phyloP scores from a whole-genome alignment of 345 rosid species.

The Rubroshorea leprosula region DNA sequence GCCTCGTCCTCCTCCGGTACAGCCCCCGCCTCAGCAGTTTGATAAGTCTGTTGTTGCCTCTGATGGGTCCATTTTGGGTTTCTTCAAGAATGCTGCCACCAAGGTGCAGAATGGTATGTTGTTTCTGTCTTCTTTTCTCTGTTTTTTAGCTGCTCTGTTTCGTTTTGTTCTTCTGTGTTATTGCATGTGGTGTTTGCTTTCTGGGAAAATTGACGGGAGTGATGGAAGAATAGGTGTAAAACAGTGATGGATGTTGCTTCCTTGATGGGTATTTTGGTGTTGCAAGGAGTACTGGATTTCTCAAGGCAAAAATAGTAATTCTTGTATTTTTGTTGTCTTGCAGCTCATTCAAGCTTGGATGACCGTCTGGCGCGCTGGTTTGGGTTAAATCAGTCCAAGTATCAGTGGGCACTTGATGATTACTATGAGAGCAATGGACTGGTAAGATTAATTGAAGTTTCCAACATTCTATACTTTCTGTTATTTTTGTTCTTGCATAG shows the following conservation, averaged over 20 bases:
- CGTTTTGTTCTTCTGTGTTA: not conserved
- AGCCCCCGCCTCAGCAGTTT: constrained; percentile 58
- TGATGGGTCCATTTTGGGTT: constrained; percentile 48
- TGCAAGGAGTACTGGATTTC: not conserved
- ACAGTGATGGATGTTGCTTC: not conserved
- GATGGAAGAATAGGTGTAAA: too few relatives aligned
- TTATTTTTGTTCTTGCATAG: not conserved
- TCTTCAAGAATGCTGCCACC: constrained; percentile 63
- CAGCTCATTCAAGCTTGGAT: constrained; percentile 96
- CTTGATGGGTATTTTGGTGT: not conserved
- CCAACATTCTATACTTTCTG: not conserved
- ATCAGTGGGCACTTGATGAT: constrained; percentile 97
- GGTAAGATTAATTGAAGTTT: constrained; percentile 35
- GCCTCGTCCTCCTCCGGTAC: constrained; percentile 43
- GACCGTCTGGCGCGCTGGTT: constrained; percentile 98
- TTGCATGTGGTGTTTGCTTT: not conserved
- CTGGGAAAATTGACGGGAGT: not conserved
- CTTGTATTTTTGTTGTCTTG: constrained; percentile 9
- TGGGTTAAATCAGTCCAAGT: constrained; percentile 96
- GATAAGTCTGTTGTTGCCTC: constrained; percentile 36
- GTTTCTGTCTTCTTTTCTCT: not conserved
- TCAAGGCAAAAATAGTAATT: not conserved
- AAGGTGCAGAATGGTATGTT: constrained; percentile 75
- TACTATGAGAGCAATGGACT: constrained; percentile 77
- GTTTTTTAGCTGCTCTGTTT: too few relatives aligned